Percentiles rank a stretch among this genome's conserved stretches.
These are phyloP conservation scores for Sporisorium iseilematis-ciliati DNA, from an alignment of 1,284 basidiomycete genomes.

Conservation along the genomic window DNA sequence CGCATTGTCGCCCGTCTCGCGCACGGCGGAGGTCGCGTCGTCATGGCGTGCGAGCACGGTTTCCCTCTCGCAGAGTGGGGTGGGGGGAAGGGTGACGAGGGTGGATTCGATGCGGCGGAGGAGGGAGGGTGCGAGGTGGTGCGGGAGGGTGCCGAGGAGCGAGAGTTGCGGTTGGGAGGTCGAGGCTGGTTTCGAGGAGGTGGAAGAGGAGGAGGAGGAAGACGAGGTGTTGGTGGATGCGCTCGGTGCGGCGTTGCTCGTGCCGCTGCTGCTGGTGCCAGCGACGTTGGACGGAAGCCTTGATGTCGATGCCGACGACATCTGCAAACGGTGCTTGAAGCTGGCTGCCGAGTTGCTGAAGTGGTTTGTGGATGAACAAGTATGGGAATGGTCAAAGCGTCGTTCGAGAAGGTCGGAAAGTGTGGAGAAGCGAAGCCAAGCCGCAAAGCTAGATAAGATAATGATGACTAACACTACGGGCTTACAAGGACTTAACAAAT, in stretches of 20 bases:
- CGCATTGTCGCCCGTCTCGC: conserved; percentile 53
- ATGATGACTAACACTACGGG: conserved; percentile 5
- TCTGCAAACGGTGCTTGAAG: background rate
- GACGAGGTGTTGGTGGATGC: conserved; percentile 22
- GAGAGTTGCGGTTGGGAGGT: conserved; percentile 36
- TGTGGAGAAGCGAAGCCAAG: conserved; percentile 5
- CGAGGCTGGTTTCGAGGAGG: conserved; percentile 9
- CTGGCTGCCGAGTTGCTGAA: background rate
- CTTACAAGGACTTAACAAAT: too few species aligned
- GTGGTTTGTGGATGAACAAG: background rate
- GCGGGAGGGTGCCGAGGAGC: conserved; percentile 37
- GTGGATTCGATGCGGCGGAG: conserved; percentile 25
- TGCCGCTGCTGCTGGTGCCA: background rate
- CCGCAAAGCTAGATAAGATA: conserved; percentile 4
- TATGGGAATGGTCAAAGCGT: conserved; percentile 21
- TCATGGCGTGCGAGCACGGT: conserved; percentile 42
- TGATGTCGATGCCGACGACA: conserved; percentile 14
- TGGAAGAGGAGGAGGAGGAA: conserved; percentile 17
- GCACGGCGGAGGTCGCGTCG: conserved; percentile 30
- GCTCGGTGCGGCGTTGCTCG: background rate
- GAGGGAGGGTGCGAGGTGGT: conserved; percentile 22
- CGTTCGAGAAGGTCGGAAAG: background rate
- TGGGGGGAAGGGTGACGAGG: conserved; percentile 21
- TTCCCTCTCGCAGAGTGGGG: conserved; percentile 33
- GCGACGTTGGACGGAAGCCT: background rate